Evolutionary conservation across 352 stramenopile genomes (phyloP).

Genomic region (Phytophthora sp.): DNA sequence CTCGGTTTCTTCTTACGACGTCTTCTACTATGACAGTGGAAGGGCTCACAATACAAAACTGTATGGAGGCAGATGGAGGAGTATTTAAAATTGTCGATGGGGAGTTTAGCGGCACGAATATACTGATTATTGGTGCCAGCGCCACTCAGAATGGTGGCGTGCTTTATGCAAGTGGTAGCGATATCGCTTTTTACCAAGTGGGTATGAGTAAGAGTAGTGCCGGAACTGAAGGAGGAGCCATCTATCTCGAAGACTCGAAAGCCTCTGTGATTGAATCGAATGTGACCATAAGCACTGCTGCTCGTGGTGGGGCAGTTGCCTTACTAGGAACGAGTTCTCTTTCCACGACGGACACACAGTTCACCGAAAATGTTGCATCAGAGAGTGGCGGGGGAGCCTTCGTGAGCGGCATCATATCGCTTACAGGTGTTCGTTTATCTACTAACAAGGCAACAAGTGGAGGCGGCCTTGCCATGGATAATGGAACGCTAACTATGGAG

Average conservation of each 20-base stretch:
- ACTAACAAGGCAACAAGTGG: constrained; percentile 25
- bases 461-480: constrained; percentile 30
- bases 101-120: constrained; percentile 27
- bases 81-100: constrained; percentile 30
- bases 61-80: constrained; percentile 25
- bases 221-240: constrained; percentile 33
- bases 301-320: constrained; percentile 33
- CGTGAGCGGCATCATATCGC: constrained; percentile 11
- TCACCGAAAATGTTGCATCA: constrained; percentile 31
- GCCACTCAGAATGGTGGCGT: constrained; percentile 37
- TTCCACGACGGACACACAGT: constrained; percentile 1
- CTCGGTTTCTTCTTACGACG: constrained; percentile 21
- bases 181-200: constrained; percentile 24
- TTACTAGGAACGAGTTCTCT: constrained; percentile 24
- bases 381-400: constrained; percentile 30
- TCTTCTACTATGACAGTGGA: constrained; percentile 33
- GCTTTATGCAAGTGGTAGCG: constrained; percentile 27
- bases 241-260: constrained; percentile 34
- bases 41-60: constrained; percentile 54
- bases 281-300: constrained; percentile 31
- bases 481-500: constrained; percentile 18
- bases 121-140: constrained; percentile 26
- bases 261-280: constrained; percentile 29
- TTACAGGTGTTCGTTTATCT: constrained; percentile 14
- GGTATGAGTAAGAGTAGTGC: constrained; percentile 21